These are phyloP conservation scores for Ulota crispa DNA, from an alignment of 225 moss, liverwort and hornwort species.

Conservation along the genomic window DNA sequence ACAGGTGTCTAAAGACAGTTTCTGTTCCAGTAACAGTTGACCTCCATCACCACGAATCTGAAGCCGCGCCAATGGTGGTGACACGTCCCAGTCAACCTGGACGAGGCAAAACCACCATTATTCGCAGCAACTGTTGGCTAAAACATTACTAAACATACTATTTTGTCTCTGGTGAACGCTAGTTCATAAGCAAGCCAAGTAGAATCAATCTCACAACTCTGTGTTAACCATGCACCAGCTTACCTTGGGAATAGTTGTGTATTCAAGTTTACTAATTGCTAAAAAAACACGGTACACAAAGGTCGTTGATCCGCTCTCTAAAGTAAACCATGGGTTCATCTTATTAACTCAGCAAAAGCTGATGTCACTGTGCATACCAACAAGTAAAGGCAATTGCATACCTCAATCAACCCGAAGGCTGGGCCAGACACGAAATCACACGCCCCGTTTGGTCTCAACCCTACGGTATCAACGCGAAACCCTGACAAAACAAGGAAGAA, in stretches of 20 bases:
- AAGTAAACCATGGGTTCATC: not conserved
- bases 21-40: slow-evolving; percentile 64
- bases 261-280: not conserved
- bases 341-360: not conserved
- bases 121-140: slow-evolving; percentile 8
- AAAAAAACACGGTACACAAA: not conserved
- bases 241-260: not conserved
- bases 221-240: not conserved
- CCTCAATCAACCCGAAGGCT: slow-evolving; percentile 90
- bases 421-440: slow-evolving; percentile 88
- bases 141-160: not conserved
- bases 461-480: slow-evolving; percentile 73
- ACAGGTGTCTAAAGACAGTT: slow-evolving; percentile 61
- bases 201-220: not conserved
- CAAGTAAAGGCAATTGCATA: slow-evolving; percentile 23
- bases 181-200: not conserved
- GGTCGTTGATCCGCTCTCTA: not conserved
- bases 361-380: slow-evolving; percentile 1
- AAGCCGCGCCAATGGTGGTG: slow-evolving; percentile 54
- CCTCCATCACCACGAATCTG: slow-evolving; percentile 80
- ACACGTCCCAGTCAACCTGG: slow-evolving; percentile 80
- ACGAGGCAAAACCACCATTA: slow-evolving; percentile 9
- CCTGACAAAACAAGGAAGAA: slow-evolving; percentile 42
- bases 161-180: not conserved
- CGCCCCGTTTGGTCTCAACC: slow-evolving; percentile 69